A percentile compares a stretch with the other conserved stretches of the same genome.
phyloP scores from a whole-genome alignment of 2,329 filamentous ascomycete genomes.

The Endothia cerciana region DNA sequence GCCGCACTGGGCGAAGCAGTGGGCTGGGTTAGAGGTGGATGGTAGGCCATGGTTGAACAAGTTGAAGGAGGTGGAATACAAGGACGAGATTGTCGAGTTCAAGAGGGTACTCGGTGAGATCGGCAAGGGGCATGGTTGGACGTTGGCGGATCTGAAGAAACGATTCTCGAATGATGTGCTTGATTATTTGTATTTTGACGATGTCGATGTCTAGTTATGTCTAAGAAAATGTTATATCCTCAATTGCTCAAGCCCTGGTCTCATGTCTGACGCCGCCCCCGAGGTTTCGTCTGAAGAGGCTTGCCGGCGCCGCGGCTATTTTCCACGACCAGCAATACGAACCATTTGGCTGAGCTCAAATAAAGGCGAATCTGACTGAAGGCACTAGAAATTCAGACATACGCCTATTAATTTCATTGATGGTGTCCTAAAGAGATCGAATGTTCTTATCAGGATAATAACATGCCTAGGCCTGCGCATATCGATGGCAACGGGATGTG shows the following conservation, averaged over 20 bases:
- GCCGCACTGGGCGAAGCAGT: constrained; percentile 55
- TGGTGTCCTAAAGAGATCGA: not conserved
- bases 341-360: not conserved
- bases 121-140: constrained; percentile 45
- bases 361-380: no score
- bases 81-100: constrained; percentile 43
- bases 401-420: no score
- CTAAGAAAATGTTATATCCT: not conserved
- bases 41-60: constrained; percentile 38
- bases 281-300: no score
- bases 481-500: not conserved
- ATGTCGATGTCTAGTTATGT: not conserved
- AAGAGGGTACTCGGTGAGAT: constrained; percentile 40
- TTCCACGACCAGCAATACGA: not conserved
- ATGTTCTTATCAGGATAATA: not conserved
- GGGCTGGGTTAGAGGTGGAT: constrained; percentile 40
- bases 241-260: no score
- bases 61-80: constrained; percentile 44
- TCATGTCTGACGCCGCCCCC: no score
- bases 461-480: not conserved
- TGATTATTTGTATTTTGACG: constrained; percentile 36
- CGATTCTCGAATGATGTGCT: constrained; percentile 48
- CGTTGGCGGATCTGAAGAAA: constrained; percentile 40
- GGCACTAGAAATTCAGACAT: no score
- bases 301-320: no score